Base-by-base conservation (phyloP, 768 basidiomycete species). In the Dacryopinax primogenitus region DNA sequence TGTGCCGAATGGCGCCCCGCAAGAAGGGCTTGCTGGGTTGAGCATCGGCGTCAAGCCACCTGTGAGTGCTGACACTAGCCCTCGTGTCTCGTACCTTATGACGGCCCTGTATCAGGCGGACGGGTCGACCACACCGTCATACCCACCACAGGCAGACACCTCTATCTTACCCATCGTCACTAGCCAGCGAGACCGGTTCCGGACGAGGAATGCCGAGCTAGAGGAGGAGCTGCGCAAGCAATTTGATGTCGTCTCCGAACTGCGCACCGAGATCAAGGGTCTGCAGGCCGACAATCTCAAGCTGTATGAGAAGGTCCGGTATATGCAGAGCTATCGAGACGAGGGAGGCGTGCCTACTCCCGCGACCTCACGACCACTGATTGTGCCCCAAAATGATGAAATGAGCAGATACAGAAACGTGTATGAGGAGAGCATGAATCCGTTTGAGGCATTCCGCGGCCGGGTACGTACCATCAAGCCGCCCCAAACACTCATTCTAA, bases 111-210 rank as follows among this genome's bases (percentile, higher is more conserved):
- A 34, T 28, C 33, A 66, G 34, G n/a, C 62, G 44, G 26, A 62
- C 47, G 28, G 28, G 0, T n/a, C 41, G n/a, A 34, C 63, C 28
- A 39, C 44, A 16, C 30, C 33, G 37, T 32, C 47, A 18, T 64
- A 39, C 28, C 23, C 3, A 76, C 84, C 34, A 82, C 70, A 89
- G 1, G 90, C 88, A 3, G 95, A 98, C 72, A 90, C 88, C 0
- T 94, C 92, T 9, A 98, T 98, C 70, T 76, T 99, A n/a, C 96
- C 95, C 1, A 98, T 99, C 69, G 96, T 98, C 39, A 97, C 96
- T 0, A 89, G 90, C 71, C 96, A 99, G 73, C 82, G 96, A 65
- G 96, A 99, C 73, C 82, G 95, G n/a, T 99, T 98, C 83, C 81
- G 95, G 62, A 92, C 94, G 74, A 85, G 96, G 21, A 98, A 98